Conservation (phyloP, 2,329 filamentous ascomycete genomes). For the Alternaria gansuensis region DNA sequence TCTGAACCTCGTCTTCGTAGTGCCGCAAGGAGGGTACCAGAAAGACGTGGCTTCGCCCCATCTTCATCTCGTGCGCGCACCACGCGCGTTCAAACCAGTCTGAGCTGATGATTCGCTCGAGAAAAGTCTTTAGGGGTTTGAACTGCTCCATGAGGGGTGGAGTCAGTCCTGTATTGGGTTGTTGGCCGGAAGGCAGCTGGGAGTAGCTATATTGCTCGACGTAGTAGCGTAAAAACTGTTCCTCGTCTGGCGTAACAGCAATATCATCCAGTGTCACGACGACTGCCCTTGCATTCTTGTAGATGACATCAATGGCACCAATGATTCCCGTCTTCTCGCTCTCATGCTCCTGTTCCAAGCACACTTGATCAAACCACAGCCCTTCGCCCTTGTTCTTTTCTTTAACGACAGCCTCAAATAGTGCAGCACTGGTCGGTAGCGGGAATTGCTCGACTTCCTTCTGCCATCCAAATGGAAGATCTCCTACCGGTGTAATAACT, state of each 20-base stretch:
- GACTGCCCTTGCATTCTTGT: slow-evolving; percentile 53
- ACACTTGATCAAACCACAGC: slow-evolving; percentile 59
- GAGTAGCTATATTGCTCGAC: slow-evolving; percentile 50
- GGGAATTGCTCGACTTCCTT: slow-evolving; percentile 51
- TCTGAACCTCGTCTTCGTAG: slow-evolving; percentile 34
- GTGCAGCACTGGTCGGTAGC: slow-evolving; percentile 50
- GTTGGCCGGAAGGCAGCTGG: slow-evolving; percentile 30
- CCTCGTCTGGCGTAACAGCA: slow-evolving; percentile 47
- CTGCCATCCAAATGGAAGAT: slow-evolving; percentile 49
- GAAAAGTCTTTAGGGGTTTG: slow-evolving; percentile 37
- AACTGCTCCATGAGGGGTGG: slow-evolving; percentile 47
- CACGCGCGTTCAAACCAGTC: slow-evolving; percentile 58
- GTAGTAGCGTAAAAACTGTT: slow-evolving; percentile 51
- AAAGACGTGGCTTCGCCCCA: slow-evolving; percentile 54
- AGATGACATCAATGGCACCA: slow-evolving; percentile 56
- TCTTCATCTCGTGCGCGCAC: slow-evolving; percentile 57
- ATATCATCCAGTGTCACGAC: slow-evolving; percentile 57
- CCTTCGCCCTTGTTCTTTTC: slow-evolving; percentile 53
- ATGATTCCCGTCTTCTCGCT: slow-evolving; percentile 53
- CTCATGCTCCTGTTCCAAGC: slow-evolving; percentile 55
- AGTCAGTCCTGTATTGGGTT: slow-evolving; percentile 36
- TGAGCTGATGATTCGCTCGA: slow-evolving; percentile 52
- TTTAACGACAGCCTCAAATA: slow-evolving; percentile 55
- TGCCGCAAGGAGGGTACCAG: slow-evolving; percentile 49
- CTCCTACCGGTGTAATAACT: slow-evolving; percentile 37